These are phyloP conservation scores for Apostasia shenzhenica DNA, from an alignment of 106 monocot genomes.

Conservation along the genomic window DNA sequence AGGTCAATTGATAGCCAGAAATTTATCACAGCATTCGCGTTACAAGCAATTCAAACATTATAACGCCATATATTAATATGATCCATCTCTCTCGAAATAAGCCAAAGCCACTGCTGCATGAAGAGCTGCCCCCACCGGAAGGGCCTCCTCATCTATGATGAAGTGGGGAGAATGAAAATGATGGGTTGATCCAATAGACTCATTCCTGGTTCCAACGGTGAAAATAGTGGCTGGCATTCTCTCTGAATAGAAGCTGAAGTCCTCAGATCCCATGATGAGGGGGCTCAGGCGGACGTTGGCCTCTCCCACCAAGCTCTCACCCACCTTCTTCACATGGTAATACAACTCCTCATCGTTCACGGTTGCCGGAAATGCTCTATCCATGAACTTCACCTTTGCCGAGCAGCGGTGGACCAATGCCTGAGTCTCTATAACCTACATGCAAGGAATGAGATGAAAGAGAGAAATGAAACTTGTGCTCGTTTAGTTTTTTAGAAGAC, in stretches of 20 bases:
- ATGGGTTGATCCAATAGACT: neutral
- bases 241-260: slow-evolving; percentile 2
- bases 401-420: slow-evolving; percentile 35
- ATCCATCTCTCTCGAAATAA: neutral
- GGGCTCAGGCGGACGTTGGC: neutral
- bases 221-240: neutral
- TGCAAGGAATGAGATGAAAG: neutral
- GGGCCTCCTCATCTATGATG: slow-evolving; percentile 1
- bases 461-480: too few species aligned
- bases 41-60: too few species aligned
- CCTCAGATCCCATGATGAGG: neutral
- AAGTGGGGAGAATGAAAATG: slow-evolving; percentile 1
- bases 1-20: too few species aligned
- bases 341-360: neutral
- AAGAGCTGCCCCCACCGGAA: slow-evolving; percentile 4
- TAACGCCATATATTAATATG: too few species aligned
- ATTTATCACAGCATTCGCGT: too few species aligned
- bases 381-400: slow-evolving; percentile 38
- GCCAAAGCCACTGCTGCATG: neutral
- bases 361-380: neutral
- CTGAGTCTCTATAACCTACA: slow-evolving; percentile 47
- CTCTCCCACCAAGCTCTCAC: neutral
- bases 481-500: too few species aligned
- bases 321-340: neutral
- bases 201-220: neutral